phyloP scores from a whole-genome alignment of 208 protist genomes.

The Trypanosoma melophagium region DNA sequence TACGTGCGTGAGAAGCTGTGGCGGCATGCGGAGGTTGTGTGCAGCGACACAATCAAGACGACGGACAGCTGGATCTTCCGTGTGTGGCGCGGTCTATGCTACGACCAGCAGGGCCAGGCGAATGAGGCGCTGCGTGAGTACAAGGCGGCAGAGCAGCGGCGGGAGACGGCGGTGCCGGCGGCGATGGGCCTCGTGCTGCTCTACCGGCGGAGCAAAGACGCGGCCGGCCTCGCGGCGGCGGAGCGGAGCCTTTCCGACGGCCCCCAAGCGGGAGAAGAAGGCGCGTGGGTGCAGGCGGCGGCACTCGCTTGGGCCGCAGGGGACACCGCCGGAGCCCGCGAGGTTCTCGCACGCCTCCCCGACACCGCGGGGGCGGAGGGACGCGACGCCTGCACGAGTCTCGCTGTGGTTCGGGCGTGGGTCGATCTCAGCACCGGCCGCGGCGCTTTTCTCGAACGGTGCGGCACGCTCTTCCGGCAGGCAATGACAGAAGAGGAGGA shows the following conservation, averaged over 20 bases:
- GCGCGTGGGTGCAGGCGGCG: slow-evolving; percentile 58
- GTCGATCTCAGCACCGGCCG: slow-evolving; percentile 84
- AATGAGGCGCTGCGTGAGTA: slow-evolving; percentile 86
- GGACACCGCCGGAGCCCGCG: slow-evolving; percentile 62
- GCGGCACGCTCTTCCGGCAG: slow-evolving; percentile 64
- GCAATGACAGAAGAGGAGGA: slow-evolving; percentile 57
- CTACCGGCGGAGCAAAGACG: slow-evolving; percentile 72
- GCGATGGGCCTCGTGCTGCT: slow-evolving; percentile 75
- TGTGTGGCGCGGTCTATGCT: slow-evolving; percentile 76
- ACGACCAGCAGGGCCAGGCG: slow-evolving; percentile 73
- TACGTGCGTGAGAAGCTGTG: slow-evolving; percentile 81
- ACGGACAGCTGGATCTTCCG: slow-evolving; percentile 82
- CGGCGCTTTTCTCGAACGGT: slow-evolving; percentile 82
- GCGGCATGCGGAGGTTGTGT: slow-evolving; percentile 83
- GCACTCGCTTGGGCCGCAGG: slow-evolving; percentile 66
- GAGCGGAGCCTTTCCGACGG: slow-evolving; percentile 55
- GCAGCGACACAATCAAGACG: slow-evolving; percentile 55
- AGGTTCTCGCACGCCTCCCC: slow-evolving; percentile 41
- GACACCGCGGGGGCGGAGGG: slow-evolving; percentile 43
- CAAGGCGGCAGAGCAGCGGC: slow-evolving; percentile 66
- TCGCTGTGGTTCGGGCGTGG: slow-evolving; percentile 74
- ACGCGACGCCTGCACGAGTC: slow-evolving; percentile 87
- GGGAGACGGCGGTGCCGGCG: slow-evolving; percentile 62
- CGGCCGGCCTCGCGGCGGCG: slow-evolving; percentile 46
- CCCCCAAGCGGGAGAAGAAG: slow-evolving; percentile 25